Conservation (phyloP, 805 yeast genomes). For the Tetrapisispora namnaoensis region DNA sequence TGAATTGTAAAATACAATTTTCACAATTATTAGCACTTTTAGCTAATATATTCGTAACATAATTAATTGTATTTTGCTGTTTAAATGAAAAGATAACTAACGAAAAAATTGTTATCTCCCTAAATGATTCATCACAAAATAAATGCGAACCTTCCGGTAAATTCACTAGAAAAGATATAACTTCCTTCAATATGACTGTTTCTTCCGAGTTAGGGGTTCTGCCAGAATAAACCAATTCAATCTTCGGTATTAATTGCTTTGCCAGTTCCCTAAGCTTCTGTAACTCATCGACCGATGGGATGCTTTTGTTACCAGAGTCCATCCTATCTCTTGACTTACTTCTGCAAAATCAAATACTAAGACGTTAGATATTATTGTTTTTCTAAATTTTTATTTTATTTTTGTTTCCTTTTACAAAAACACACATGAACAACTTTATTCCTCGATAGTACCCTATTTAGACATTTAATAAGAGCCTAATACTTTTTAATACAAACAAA, state of each 20-base stretch:
- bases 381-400: too few relatives aligned
- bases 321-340: too few relatives aligned
- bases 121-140: constrained; percentile 45
- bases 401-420: too few relatives aligned
- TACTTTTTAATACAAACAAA: too few relatives aligned
- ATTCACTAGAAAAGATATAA: constrained; percentile 30
- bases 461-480: too few relatives aligned
- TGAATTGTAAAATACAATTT: constrained; percentile 45
- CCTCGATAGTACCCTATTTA: too few relatives aligned
- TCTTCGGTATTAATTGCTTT: constrained; percentile 4
- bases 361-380: too few relatives aligned
- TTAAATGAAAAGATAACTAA: constrained; percentile 52
- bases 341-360: too few relatives aligned
- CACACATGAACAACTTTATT: too few relatives aligned
- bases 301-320: too few relatives aligned
- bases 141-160: constrained; percentile 34
- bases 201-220: constrained; percentile 20
- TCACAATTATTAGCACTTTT: constrained; percentile 40
- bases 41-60: constrained; percentile 34
- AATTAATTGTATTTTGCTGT: constrained; percentile 35
- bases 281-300: neutral
- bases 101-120: constrained; percentile 42
- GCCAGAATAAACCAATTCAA: constrained; percentile 24
- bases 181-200: constrained; percentile 30
- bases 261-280: neutral